These are phyloP conservation scores for Colletotrichum echinochloae DNA, from an alignment of 2,329 filamentous ascomycete species.

Conservation along the genomic window DNA sequence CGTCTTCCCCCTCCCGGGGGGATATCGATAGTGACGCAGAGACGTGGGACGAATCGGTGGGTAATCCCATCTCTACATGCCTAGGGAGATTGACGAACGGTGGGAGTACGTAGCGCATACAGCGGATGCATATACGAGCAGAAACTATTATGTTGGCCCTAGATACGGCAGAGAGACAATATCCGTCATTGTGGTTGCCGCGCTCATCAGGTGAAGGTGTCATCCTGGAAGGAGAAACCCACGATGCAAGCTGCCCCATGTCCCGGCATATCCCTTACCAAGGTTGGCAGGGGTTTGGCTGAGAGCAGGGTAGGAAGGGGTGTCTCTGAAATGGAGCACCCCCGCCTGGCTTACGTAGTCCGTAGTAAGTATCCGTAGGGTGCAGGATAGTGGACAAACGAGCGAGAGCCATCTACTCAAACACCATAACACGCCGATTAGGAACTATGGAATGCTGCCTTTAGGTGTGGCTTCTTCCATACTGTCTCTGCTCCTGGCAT, in stretches of 20 bases:
- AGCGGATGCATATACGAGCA: conserved; percentile 12
- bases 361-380: background rate
- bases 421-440: background rate
- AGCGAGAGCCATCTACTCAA: background rate
- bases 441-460: conserved; percentile 17
- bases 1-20: background rate
- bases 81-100: conserved; percentile 24
- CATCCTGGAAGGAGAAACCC: conserved; percentile 14
- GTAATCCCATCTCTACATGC: conserved; percentile 13
- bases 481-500: conserved; percentile 21
- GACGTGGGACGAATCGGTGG: conserved; percentile 36
- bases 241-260: conserved; percentile 20
- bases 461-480: conserved; percentile 21
- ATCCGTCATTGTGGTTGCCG: conserved; percentile 19
- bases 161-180: conserved; percentile 25
- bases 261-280: conserved; percentile 35
- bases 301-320: conserved; percentile 17
- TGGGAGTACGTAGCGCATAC: background rate
- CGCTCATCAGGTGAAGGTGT: conserved; percentile 29
- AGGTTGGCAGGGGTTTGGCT: background rate
- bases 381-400: conserved; percentile 4
- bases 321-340: conserved; percentile 7
- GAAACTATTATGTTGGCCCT: conserved; percentile 12
- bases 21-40: background rate
- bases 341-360: background rate